phyloP scores from a whole-genome alignment of 805 yeast species.

The Nakazawaea holstii region DNA sequence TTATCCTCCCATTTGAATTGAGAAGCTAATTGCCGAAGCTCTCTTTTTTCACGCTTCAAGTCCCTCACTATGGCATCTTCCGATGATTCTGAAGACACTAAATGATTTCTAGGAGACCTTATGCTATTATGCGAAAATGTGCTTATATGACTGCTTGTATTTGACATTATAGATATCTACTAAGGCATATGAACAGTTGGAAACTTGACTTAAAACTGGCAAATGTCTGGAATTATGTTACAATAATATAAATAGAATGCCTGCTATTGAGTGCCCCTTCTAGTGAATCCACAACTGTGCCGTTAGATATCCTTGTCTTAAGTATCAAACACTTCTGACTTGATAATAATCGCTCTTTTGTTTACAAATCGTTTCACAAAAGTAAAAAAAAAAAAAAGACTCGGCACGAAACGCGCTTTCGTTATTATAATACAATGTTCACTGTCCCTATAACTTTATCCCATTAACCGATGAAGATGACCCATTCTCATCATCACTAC shows the following conservation, averaged over 20 bases:
- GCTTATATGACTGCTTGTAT: neutral
- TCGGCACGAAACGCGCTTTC: neutral
- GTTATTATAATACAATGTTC: neutral
- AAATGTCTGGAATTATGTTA: too few relatives aligned
- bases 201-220: too few relatives aligned
- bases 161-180: neutral
- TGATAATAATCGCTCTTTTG: neutral
- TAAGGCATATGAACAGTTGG: neutral
- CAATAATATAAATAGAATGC: too few relatives aligned
- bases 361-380: neutral
- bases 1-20: too few relatives aligned
- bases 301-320: too few relatives aligned
- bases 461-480: constrained; percentile 2
- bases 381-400: neutral
- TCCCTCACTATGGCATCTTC: neutral
- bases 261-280: too few relatives aligned
- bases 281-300: too few relatives aligned
- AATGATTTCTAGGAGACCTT: neutral
- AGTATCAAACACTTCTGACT: neutral
- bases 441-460: neutral
- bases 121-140: neutral
- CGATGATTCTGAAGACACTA: neutral
- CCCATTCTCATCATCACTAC: constrained; percentile 6
- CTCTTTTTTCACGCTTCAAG: too few relatives aligned
- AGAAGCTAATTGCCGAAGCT: too few relatives aligned